Conservation (phyloP, 139 green algal species). For the Chlorella sorokiniana region DNA sequence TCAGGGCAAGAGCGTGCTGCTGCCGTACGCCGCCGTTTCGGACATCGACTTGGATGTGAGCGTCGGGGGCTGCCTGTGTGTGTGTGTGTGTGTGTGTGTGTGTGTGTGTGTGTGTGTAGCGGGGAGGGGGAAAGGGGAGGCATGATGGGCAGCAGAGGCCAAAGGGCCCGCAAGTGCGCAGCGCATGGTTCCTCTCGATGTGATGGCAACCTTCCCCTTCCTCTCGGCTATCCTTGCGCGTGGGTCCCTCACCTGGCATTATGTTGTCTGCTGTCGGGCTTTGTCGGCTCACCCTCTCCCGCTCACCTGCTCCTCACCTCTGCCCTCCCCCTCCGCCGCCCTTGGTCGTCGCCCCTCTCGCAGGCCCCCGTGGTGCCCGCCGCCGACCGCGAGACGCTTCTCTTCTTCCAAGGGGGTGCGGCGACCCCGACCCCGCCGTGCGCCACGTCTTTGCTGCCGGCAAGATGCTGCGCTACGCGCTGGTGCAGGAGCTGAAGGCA, state of each 20-base stretch:
- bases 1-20: constrained; percentile 28
- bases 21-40: constrained; percentile 40
- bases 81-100: background rate
- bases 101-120: no score
- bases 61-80: background rate
- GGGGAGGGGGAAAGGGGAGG: no score
- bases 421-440: constrained; percentile 21
- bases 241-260: no score
- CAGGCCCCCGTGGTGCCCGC: constrained; percentile 11
- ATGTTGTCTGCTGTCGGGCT: no score
- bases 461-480: constrained; percentile 49
- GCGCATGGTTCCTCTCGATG: no score
- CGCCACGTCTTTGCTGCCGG: constrained; percentile 37
- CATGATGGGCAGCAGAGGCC: no score
- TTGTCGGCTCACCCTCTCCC: no score
- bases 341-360: background rate
- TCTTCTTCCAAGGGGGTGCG: constrained; percentile 48
- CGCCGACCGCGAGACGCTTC: constrained; percentile 25
- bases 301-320: background rate
- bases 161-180: no score
- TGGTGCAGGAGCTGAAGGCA: constrained; percentile 22
- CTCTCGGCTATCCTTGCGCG: no score
- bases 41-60: constrained; percentile 38
- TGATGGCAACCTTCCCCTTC: no score
- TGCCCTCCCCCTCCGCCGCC: background rate